These are phyloP conservation scores for Linnemannia elongata DNA, from an alignment of 192 early-diverging fungal genomes.

Conservation along the genomic window DNA sequence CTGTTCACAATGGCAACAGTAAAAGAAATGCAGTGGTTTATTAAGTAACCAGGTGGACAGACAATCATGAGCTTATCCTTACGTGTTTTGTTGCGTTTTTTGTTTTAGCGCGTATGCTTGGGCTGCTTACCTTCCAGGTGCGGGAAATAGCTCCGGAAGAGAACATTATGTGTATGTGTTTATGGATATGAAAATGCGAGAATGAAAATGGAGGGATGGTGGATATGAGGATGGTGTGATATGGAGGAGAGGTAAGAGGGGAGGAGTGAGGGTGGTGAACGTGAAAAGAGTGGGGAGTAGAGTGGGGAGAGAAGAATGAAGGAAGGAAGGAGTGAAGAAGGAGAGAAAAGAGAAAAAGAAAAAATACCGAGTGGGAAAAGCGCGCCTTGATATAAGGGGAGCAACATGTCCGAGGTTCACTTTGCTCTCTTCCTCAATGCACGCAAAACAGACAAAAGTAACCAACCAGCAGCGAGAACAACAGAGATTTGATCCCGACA, in stretches of 20 bases:
- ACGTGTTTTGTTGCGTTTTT: neutral
- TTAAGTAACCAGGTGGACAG: neutral
- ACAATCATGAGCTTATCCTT: neutral
- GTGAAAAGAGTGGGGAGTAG: slow-evolving; percentile 7
- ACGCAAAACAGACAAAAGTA: neutral
- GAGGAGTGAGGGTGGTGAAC: slow-evolving; percentile 12
- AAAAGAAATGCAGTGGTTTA: neutral
- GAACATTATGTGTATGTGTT: slow-evolving; percentile 41
- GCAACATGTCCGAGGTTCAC: slow-evolving; percentile 12
- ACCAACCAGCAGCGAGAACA: neutral
- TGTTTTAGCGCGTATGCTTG: neutral
- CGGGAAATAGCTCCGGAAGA: slow-evolving; percentile 55
- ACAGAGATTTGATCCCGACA: slow-evolving; percentile 5
- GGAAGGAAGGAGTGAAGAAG: slow-evolving; percentile 9
- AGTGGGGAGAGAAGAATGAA: neutral
- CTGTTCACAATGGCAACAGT: neutral
- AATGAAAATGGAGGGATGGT: neutral
- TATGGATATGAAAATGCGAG: slow-evolving; percentile 7
- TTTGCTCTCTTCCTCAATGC: neutral
- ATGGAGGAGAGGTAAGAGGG: neutral
- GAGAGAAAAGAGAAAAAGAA: neutral
- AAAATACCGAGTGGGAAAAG: neutral
- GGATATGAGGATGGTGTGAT: neutral
- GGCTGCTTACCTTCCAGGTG: slow-evolving; percentile 50
- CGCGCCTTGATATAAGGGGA: slow-evolving; percentile 33